Evolutionary conservation across 75 land plant species (phyloP).

Genomic region (Chamaecyparis obtusa): DNA sequence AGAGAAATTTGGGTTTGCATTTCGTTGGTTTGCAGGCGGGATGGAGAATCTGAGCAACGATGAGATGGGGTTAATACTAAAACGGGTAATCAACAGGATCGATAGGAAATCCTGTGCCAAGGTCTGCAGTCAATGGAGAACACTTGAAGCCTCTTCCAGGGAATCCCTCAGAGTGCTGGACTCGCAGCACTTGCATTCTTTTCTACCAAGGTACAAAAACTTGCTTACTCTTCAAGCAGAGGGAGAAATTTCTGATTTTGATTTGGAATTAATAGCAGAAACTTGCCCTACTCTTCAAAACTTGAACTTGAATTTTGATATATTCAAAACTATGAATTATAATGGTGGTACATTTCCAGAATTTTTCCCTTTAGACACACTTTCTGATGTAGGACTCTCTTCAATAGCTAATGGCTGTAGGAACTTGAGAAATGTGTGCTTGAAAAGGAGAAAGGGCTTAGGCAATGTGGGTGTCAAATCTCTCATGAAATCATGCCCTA

Average conservation of each 20-base stretch:
- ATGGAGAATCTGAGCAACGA: slow-evolving; percentile 22
- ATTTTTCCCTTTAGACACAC: neutral
- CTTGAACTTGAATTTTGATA: slow-evolving; percentile 10
- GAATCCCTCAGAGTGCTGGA: slow-evolving; percentile 5
- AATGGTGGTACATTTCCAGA: neutral
- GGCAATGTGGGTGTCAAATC: slow-evolving; percentile 19
- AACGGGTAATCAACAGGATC: neutral
- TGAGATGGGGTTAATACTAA: slow-evolving; percentile 14
- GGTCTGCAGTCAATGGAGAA: slow-evolving; percentile 23
- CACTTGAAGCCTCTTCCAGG: slow-evolving; percentile 19
- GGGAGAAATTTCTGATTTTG: slow-evolving; percentile 10
- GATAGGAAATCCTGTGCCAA: slow-evolving; percentile 22
- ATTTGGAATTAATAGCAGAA: slow-evolving; percentile 19
- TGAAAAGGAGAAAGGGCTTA: slow-evolving; percentile 18
- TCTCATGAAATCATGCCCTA: slow-evolving; percentile 14
- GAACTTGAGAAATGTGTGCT: slow-evolving; percentile 6
- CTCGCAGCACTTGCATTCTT: slow-evolving; percentile 7
- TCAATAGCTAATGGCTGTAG: slow-evolving; percentile 16
- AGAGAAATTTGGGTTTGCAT: no score
- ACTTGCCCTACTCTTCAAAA: slow-evolving; percentile 20
- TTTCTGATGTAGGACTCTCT: slow-evolving; percentile 13
- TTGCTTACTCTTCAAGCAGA: slow-evolving; percentile 12
- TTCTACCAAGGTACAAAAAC: slow-evolving; percentile 17
- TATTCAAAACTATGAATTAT: neutral
- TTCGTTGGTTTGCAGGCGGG: neutral